Evolutionary conservation across 441 rosid genomes (phyloP).

Genomic region (Biscutella auriculata): DNA sequence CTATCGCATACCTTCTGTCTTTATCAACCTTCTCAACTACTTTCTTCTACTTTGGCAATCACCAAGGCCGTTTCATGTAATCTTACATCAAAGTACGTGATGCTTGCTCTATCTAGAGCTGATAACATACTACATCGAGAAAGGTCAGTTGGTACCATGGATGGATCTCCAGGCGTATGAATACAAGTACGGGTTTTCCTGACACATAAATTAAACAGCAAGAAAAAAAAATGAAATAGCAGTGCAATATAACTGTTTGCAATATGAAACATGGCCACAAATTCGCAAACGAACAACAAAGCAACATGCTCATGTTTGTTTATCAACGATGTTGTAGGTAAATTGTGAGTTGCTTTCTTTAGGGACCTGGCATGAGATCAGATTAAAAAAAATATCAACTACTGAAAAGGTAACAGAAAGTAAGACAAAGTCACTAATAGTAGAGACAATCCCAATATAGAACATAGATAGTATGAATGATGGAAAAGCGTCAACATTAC

Average conservation of each 20-base stretch:
- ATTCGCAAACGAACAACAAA: slow-evolving; percentile 7
- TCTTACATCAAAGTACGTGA: slow-evolving; percentile 72
- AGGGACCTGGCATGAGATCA: slow-evolving; percentile 42
- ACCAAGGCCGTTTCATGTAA: slow-evolving; percentile 56
- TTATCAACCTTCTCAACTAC: slow-evolving; percentile 68
- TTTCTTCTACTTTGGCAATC: slow-evolving; percentile 60
- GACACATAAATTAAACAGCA: too few species aligned
- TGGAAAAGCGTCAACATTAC: slow-evolving; percentile 25
- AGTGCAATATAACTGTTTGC: background rate
- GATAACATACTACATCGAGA: slow-evolving; percentile 39
- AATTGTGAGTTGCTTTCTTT: slow-evolving; percentile 72
- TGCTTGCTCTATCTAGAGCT: slow-evolving; percentile 49
- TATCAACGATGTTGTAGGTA: slow-evolving; percentile 68
- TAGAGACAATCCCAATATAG: too few species aligned
- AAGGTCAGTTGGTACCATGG: slow-evolving; percentile 54
- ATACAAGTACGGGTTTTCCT: slow-evolving; percentile 95
- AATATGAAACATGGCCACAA: background rate
- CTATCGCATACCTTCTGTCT: slow-evolving; percentile 70
- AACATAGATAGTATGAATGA: background rate
- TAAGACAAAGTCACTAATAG: background rate
- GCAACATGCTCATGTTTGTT: slow-evolving; percentile 48
- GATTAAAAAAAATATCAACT: background rate
- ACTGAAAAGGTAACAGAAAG: background rate
- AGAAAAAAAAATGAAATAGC: too few species aligned
- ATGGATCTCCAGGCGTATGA: slow-evolving; percentile 79